A percentile compares a stretch with the other conserved stretches of the same genome.
phyloP scores from a whole-genome alignment of 163 green algal species.

The Scenedesmus sp. region DNA sequence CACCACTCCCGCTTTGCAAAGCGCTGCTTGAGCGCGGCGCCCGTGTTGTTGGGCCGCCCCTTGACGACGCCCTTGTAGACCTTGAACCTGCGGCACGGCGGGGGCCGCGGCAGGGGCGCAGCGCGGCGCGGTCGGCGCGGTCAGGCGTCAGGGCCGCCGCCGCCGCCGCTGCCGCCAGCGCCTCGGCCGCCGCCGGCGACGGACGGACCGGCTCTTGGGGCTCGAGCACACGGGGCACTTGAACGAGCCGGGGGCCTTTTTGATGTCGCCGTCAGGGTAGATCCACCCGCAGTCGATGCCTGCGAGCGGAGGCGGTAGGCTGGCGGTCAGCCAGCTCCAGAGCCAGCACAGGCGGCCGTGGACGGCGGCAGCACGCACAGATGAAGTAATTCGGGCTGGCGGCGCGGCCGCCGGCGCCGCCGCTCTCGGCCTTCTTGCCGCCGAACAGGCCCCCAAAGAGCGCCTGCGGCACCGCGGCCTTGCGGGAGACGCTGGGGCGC shows the following conservation, averaged over 20 bases:
- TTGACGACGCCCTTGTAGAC: slow-evolving; percentile 59
- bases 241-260: slow-evolving; percentile 49
- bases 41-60: slow-evolving; percentile 57
- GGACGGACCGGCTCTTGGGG: slow-evolving; percentile 47
- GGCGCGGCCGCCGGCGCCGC: background rate
- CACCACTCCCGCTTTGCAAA: slow-evolving; percentile 54
- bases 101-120: no score
- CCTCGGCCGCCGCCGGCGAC: no score
- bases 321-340: background rate
- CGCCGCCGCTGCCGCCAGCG: no score
- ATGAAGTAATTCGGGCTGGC: slow-evolving; percentile 47
- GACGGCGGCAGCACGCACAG: slow-evolving; percentile 16
- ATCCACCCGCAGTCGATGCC: slow-evolving; percentile 52
- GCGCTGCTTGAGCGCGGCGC: slow-evolving; percentile 55
- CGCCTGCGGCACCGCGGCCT: slow-evolving; percentile 4
- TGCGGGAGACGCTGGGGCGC: background rate
- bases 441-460: slow-evolving; percentile 42
- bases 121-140: no score
- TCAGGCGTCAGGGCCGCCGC: no score
- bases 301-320: background rate
- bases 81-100: slow-evolving; percentile 55
- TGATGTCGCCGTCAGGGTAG: slow-evolving; percentile 54
- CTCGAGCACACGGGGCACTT: slow-evolving; percentile 51
- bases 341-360: background rate
- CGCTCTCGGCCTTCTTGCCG: slow-evolving; percentile 8